Base-by-base conservation (phyloP, 345 rosid species). In the Microcos paniculata region DNA sequence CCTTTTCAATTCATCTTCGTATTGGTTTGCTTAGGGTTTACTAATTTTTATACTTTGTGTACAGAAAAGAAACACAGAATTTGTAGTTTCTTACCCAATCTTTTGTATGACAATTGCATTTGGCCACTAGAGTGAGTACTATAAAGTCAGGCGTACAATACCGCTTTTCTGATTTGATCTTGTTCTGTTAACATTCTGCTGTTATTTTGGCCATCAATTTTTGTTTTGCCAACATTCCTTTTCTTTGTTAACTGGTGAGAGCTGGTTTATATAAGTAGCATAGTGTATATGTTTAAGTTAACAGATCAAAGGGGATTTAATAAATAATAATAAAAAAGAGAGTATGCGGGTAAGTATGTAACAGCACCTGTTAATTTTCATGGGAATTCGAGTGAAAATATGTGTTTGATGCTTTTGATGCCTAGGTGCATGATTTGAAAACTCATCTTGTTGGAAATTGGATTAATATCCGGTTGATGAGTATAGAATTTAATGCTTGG, bases 241-340 rank as follows among this genome's bases (percentile, higher is more conserved):
- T 26, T 35, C 38, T 68, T 48, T 8, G 72, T 68, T 35, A 15
- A 33, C 48, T 55, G 1, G n/a, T 55, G 48, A 15, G 12, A 53
- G 62, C 19, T 31, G 46, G 48, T 70, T 70, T n/a, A 53, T 12
- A 19, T 13, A 14, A 71, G 48, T 8, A 18, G 19, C n/a, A 71
- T 71, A 40, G 62, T 30, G n/a, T n/a, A n/a, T n/a, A n/a, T n/a
- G n/a, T 31, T 38, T 71, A 51, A 53, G 62, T 52, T 33, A 53
- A n/a, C 62, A n/a, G 43, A 52, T 19, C n/a, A 30, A 35, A 12
- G n/a, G n/a, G n/a, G n/a, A n/a, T n/a, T n/a, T n/a, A n/a, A n/a
- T n/a, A n/a, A n/a, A n/a, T n/a, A n/a, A n/a, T n/a, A n/a, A n/a
- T n/a, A n/a, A n/a, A n/a, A n/a, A n/a, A n/a, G 38, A 33, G 62